phyloP scores from a whole-genome alignment of 2,329 filamentous ascomycete genomes.

The Pseudogymnoascus sp. region DNA sequence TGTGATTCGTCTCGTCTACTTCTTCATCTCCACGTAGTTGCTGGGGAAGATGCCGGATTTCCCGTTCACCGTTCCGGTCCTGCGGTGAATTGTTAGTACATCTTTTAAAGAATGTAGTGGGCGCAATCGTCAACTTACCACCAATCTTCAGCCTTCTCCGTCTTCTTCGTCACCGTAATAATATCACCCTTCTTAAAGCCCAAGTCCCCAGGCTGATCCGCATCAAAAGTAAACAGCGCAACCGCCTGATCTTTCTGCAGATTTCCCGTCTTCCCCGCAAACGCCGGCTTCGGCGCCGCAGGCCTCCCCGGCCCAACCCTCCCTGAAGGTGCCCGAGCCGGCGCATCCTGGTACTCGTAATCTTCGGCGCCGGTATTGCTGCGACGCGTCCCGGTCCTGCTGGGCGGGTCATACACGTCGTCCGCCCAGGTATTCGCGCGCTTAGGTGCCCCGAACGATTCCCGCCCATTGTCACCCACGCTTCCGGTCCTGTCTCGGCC shows the following conservation, averaged over 20 bases:
- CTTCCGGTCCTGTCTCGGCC: conserved; percentile 41
- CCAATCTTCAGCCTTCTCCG: conserved; percentile 91
- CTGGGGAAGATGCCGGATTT: conserved; percentile 90
- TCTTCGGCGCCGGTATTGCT: conserved; percentile 38
- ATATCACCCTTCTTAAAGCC: conserved; percentile 96
- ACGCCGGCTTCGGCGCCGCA: conserved; percentile 81
- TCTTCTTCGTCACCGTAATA: conserved; percentile 90
- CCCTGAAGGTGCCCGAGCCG: conserved; percentile 24
- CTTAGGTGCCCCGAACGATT: conserved; percentile 44
- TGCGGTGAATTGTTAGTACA: conserved; percentile 28
- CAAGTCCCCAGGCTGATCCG: conserved; percentile 84
- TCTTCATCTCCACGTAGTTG: conserved; percentile 61
- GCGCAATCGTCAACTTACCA: conserved; percentile 49
- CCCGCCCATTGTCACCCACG: conserved; percentile 27
- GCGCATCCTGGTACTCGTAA: conserved; percentile 46
- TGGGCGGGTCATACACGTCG: conserved; percentile 58
- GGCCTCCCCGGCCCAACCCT: conserved; percentile 62
- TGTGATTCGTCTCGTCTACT: conserved; percentile 21
- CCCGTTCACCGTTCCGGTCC: conserved; percentile 81
- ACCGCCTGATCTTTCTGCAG: conserved; percentile 71
- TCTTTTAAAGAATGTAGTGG: neutral
- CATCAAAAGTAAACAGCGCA: conserved; percentile 88
- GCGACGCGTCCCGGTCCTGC: conserved; percentile 30
- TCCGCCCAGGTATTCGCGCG: conserved; percentile 67
- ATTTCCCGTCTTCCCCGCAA: conserved; percentile 48